Base-by-base conservation (phyloP, 2,329 filamentous ascomycete genomes). In the Neoascochyta sp. region DNA sequence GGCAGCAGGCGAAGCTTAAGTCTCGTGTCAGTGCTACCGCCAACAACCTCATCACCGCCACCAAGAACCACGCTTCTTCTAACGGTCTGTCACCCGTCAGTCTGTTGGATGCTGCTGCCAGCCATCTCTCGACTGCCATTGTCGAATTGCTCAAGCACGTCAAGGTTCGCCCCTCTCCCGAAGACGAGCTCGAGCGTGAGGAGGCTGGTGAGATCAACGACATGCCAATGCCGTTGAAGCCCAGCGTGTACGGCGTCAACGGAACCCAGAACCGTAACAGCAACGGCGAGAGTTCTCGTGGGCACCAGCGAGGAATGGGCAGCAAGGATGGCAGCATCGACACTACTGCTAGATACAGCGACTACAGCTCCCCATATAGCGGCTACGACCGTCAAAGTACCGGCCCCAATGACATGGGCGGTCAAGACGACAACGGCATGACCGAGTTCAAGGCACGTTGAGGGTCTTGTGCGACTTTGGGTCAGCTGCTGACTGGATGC, bases 41-140 rank as follows among this genome's bases (percentile, higher is more conserved):
- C 27, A 96, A 96, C 70, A 92, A 90, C 54, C 72, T 98, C 35
- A 95, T 96, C 52, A 96, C 90, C 3, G 87, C 90, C 1, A 83
- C 86, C 18, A 95, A 93, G 68, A 95, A 95, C 56, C 95, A 92
- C 61, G 82, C 85, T 18, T 75, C 78, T 8, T 81, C 87, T 1
- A 80, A 78, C 12, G 92, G 92, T 16, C 76, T 98, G 17, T 90
- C 87, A 1, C 92, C 92, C 0, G 83, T 98, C n/a, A 94, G 87
- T 5, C 68, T 98, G 3, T 71, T 98, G 13, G 92, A 98, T 61
- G 92, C 90, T 3, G 90, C 92, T 2, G 88, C 90, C 6, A 92
- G 86, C 14, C 88, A 98, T 64, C 73, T 96, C 19, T 86, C 87
- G 2, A 80, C 85, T 4, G 81, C 89, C 2, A 75, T 96, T 14